A percentile compares a stretch with the other conserved stretches of the same genome.
Evolutionary conservation across 1,284 basidiomycete genomes (phyloP).

Genomic region (Boletus mariae): DNA sequence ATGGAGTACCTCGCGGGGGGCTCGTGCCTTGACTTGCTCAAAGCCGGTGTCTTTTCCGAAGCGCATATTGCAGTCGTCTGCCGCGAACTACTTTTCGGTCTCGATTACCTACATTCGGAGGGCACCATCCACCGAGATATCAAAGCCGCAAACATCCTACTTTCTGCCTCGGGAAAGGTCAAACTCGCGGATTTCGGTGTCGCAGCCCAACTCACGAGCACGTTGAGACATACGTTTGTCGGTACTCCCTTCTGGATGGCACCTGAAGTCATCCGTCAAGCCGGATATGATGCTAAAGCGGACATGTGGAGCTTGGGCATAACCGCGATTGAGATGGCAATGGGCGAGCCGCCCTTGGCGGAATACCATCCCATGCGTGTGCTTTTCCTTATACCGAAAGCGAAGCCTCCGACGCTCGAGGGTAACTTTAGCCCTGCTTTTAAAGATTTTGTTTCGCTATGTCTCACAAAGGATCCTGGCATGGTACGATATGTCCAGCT

Average conservation of each 20-base stretch:
- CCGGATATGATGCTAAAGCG: conserved; percentile 93
- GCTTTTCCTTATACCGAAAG: conserved; percentile 93
- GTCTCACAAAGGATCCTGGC: conserved; percentile 89
- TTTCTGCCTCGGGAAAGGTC: conserved; percentile 88
- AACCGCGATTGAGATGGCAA: conserved; percentile 94
- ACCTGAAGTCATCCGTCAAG: conserved; percentile 94
- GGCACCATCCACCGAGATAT: conserved; percentile 98
- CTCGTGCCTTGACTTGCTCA: conserved; percentile 95
- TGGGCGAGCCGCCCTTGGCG: conserved; percentile 89
- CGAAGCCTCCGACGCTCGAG: conserved; percentile 89
- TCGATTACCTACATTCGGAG: conserved; percentile 92
- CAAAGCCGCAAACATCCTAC: conserved; percentile 95
- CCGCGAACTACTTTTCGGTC: conserved; percentile 88
- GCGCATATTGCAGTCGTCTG: conserved; percentile 92
- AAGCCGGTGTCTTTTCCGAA: conserved; percentile 88
- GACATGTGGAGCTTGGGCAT: conserved; percentile 98
- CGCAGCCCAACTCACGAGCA: conserved; percentile 87
- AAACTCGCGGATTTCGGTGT: conserved; percentile 98
- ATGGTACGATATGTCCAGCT: conserved; percentile 45
- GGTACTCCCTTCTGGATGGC: conserved; percentile 99
- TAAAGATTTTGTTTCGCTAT: conserved; percentile 89
- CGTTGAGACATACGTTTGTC: conserved; percentile 89
- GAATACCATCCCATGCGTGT: conserved; percentile 97
- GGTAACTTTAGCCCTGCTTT: conserved; percentile 82
- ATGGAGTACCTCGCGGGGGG: conserved; percentile 99